Base-by-base conservation (phyloP, 257 asterid genomes). In the Solanum acaule region DNA sequence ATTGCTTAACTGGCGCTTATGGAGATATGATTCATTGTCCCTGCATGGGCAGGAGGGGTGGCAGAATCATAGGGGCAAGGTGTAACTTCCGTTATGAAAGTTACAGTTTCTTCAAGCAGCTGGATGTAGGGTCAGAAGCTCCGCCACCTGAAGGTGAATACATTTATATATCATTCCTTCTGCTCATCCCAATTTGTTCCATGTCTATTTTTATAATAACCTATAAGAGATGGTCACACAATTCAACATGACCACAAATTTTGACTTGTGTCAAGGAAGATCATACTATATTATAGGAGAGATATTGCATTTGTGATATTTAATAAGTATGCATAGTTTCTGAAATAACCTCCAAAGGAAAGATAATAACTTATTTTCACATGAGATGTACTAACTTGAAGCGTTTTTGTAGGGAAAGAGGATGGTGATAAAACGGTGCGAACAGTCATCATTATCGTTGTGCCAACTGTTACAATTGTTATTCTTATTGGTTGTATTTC, bases 71-170 rank as follows among this genome's bases (percentile, higher is more conserved):
- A 3, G 25, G 37, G 16, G 49, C 86, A 1, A 90, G 89, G 81
- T 90, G 92, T 40, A 46, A 67, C 65, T 65, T 87, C 29, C 83
- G 87, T 40, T 87, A 83, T 14, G 86, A 89, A 25, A 20, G 23
- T 0, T 37, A 4, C n/a, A 46, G n/a, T 11, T 87, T 87, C 78
- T 87, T 70, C 44, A 27, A n/a, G n/a, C n/a, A n/a, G n/a, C n/a
- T 27, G 1, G 25, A n/a, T 1, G 2, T 70, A 1, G 40, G 9
- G 46, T 25, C 22, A 0, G 10, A 44, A 68, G 1, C 44, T 33
- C 31, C 59, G 6, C 52, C 52, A 33, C 63, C 83, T 5, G 52
- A 13, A 29, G 33, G 33, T 65, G 33, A n/a, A 12, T 12, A 42
- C 49, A 42, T 42, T 42, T 42, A n/a, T n/a, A n/a, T n/a, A n/a